Base-by-base conservation (phyloP, 345 rosid species). In the Eucalyptus sideroxylon region DNA sequence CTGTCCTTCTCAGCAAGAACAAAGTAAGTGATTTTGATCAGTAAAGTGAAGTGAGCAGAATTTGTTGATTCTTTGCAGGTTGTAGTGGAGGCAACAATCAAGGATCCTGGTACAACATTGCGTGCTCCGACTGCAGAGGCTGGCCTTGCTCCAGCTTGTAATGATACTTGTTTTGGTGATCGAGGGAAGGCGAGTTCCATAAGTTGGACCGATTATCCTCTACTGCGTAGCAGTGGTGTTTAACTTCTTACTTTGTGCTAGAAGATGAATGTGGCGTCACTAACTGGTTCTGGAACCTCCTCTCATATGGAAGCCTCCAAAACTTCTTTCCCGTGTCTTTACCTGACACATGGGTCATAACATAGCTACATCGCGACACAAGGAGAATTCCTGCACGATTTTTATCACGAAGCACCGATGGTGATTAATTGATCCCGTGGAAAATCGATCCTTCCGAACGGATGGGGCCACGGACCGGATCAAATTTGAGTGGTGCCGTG, bases 131-230 rank as follows among this genome's bases (percentile, higher is more conserved):
- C 98, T 77, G 21, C 55, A 42, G 99, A 97, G 94, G 92, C 94
- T 89, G 99, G 99, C 21, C 91, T 97, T 87, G 94, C 96, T 91
- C 95, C 97, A 42, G 98, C 99, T 90, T 98, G 99, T 89, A 97
- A 93, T 89, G 99, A 97, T 92, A 92, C 96, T 87, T 95, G 98
- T 92, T 95, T 89, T 62, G 95, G 97, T 88, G 94, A 90, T 65
- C 89, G 94, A 92, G 99, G 99, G 81, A 95, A 98, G 99, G 99
- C 94, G 86, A 53, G 88, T 87, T 40, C 55, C 31, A 49, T 67
- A 14, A 2, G 6, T 62, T 56, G 9, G 83, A 77, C 47, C 23
- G 4, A 77, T 77, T 44, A 37, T 77, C 26, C 47, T 37, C 45
- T 37, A 19, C 27, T 21, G 83, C 12, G 7, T 72, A 19, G 82